phyloP scores from a whole-genome alignment of 2,329 filamentous ascomycete species.

The Magnaporthiopsis rhizophila region DNA sequence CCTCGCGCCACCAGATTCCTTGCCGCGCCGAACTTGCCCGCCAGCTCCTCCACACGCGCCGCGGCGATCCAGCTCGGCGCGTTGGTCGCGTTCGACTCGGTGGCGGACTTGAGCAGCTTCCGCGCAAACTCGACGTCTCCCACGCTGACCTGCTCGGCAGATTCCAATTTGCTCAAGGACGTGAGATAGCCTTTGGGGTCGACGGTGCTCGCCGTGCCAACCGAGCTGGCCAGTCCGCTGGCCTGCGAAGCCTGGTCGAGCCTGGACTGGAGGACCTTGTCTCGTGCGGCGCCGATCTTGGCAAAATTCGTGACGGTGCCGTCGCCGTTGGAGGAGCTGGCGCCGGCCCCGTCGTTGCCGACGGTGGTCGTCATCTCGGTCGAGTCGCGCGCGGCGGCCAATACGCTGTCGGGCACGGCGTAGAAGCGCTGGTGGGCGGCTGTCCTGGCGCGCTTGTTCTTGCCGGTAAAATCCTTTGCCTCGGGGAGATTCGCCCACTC shows the following conservation, averaged over 20 bases:
- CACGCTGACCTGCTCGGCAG: constrained; percentile 75
- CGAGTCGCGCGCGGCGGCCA: constrained; percentile 75
- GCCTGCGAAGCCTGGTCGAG: constrained; percentile 79
- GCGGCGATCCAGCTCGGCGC: constrained; percentile 94
- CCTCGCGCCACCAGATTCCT: constrained; percentile 82
- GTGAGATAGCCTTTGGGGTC: constrained; percentile 96
- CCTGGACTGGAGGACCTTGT: constrained; percentile 92
- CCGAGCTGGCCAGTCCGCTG: constrained; percentile 56
- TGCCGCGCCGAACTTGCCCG: constrained; percentile 84
- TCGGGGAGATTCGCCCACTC: constrained; percentile 96
- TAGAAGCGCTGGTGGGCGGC: constrained; percentile 82
- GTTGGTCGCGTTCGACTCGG: constrained; percentile 93
- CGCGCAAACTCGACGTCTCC: constrained; percentile 93
- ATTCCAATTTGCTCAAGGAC: constrained; percentile 73
- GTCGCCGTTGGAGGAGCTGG: constrained; percentile 33
- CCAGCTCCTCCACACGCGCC: constrained; percentile 83
- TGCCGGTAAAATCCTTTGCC: constrained; percentile 92
- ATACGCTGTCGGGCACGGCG: constrained; percentile 90
- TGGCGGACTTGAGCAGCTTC: constrained; percentile 88
- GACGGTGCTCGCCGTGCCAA: constrained; percentile 81
- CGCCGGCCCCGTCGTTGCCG: constrained; percentile 61
- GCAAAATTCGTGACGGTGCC: constrained; percentile 98
- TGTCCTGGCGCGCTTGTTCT: constrained; percentile 79
- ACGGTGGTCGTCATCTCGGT: constrained; percentile 82
- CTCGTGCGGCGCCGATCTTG: constrained; percentile 89